phyloP scores from a whole-genome alignment of 2,329 filamentous ascomycete species.

The Neurospora sp. region DNA sequence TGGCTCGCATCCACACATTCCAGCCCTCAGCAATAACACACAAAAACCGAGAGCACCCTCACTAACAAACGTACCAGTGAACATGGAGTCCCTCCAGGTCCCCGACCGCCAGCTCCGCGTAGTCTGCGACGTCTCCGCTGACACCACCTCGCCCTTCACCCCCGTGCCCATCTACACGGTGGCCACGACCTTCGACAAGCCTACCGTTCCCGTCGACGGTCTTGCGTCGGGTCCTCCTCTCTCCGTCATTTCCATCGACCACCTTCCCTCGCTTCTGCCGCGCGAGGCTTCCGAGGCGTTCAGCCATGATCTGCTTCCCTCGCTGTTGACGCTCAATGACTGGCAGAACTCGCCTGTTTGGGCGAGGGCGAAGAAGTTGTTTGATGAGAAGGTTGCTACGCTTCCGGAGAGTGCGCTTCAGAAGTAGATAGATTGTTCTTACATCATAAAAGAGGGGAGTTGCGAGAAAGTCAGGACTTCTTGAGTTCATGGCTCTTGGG shows the following conservation, averaged over 20 bases:
- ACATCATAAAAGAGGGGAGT: too few species aligned
- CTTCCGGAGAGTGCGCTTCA: conserved; percentile 16
- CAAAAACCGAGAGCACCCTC: background rate
- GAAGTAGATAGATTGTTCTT: background rate
- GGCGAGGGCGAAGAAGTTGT: conserved; percentile 74
- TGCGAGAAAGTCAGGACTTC: too few species aligned
- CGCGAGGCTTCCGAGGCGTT: conserved; percentile 81
- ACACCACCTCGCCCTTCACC: conserved; percentile 19
- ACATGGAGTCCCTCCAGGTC: conserved; percentile 56
- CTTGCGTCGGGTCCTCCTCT: conserved; percentile 45
- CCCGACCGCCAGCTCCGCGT: conserved; percentile 66
- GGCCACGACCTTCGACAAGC: conserved; percentile 75
- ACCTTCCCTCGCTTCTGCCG: conserved; percentile 73
- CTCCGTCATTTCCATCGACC: conserved; percentile 80
- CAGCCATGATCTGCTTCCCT: conserved; percentile 64
- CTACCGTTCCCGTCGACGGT: conserved; percentile 67
- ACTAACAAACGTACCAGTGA: conserved; percentile 33
- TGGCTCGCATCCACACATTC: background rate
- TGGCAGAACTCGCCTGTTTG: conserved; percentile 67
- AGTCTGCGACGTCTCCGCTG: conserved; percentile 67
- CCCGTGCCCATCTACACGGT: conserved; percentile 18
- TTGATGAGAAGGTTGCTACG: conserved; percentile 62
- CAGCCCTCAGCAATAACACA: background rate
- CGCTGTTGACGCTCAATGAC: conserved; percentile 68
- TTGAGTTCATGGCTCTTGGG: too few species aligned